Base-by-base conservation (phyloP, 768 basidiomycete species). In the Boletellus emodensis region DNA sequence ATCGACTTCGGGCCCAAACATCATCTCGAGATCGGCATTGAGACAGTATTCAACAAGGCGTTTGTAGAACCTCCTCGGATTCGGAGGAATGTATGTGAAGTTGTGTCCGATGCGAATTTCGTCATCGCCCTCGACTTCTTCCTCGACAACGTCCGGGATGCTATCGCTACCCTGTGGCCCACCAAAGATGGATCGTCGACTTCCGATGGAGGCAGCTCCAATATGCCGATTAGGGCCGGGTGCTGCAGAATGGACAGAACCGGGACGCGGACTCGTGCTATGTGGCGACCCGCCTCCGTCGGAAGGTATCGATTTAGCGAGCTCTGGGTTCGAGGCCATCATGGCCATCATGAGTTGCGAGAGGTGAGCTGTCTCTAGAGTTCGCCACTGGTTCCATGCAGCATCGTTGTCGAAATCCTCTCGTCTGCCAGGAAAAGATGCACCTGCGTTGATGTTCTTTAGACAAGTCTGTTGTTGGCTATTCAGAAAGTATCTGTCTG, bases 71-170 rank as follows among this genome's bases (percentile, higher is more conserved):
- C 81, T 83, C 68, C 81, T 83, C 7, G 94, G 89, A 63, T 89
- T 90, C 14, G 91, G 84, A 3, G 94, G 94, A 53, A 98, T 92
- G 65, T 81, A 96, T 0, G 89, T 90, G 73, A 94, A 96, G 59
- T 85, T 75, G 56, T 85, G 83, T 24, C 86, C 86, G 40, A 81
- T 80, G 32, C 78, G 79, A 38, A 88, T 74, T 41, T 88, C 85
- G 11, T 88, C 87, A 54, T 88, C 87, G 10, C 69, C 80, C 6
- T 77, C 77, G 7, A 74, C 58, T 17, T 74, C 76, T 14, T 72
- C 72, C 22, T 64, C 66, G 12, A 71, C 65, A 2, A 67, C 60
- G 30, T 71, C 66, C 7, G 68, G 57, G 49, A 71, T 55, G 44
- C 62, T 55, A 43, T 71, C 68, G n/a, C 56, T 51, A 28, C 52